Base-by-base conservation (phyloP, 148 eudicot species). In the Rhododendron vialii region DNA sequence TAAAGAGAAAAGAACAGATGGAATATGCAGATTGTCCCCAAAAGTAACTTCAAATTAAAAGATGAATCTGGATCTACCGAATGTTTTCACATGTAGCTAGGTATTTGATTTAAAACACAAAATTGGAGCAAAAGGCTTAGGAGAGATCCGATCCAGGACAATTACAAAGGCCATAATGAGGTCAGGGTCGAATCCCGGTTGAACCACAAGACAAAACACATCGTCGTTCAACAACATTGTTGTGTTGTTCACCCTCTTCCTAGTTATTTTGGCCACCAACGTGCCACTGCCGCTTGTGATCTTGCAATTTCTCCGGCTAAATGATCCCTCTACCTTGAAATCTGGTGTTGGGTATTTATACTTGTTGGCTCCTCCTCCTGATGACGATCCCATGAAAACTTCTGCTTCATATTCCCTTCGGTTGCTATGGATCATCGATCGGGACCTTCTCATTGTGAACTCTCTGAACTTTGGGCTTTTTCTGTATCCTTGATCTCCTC, bases 151-250 rank as follows among this genome's bases (percentile, higher is more conserved):
- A 85, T 85, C 89, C n/a, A 88, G 82, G 35, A 88, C 38, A 10
- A 88, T 15, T n/a, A 88, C 85, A 20, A 88, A 88, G 53, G 89
- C 87, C 89, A 82, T 85, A 11, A 85, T 18, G 67, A 85, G 77
- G 0, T 85, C 47, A 24, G 84, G 78, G 28, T 88, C 85, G 20
- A 85, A 85, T 2, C 85, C 89, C 0, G 89, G 89, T 61, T 81
- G 77, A 63, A 88, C 87, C 53, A 55, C 43, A 43, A 88, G 80
- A 24, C 51, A 76, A 35, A 88, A 88, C 24, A 85, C 83, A 26
- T 88, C 89, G n/a, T 85, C 85, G 63, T 63, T 59, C 51, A 86
- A 28, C 85, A 88, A 57, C 3, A 85, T 28, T 9, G 82, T 76
- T 0, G 82, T 45, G 78, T 78, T 59, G 78, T 76, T 88, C 30